Percentiles rank a stretch among this genome's conserved stretches.
phyloP scores from a whole-genome alignment of 2,329 filamentous ascomycete species.

The Exophiala sp. region DNA sequence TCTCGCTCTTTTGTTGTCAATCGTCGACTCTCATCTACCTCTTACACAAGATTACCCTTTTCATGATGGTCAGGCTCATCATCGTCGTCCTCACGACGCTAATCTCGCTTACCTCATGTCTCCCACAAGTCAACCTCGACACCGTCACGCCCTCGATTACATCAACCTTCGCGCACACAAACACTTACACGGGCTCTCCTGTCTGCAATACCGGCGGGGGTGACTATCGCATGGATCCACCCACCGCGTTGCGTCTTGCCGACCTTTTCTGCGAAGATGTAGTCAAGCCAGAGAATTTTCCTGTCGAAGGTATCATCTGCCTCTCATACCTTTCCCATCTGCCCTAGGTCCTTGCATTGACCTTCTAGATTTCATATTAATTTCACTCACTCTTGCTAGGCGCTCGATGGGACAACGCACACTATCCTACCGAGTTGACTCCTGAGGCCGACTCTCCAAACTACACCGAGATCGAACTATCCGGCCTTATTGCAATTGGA shows the following conservation, averaged over 20 bases:
- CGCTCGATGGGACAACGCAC: too few species aligned
- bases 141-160: neutral
- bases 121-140: neutral
- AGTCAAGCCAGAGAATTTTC: neutral
- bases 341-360: too few species aligned
- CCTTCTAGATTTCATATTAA: too few species aligned
- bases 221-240: slow-evolving; percentile 9
- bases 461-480: slow-evolving; percentile 12
- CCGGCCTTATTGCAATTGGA: slow-evolving; percentile 6
- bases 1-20: too few species aligned
- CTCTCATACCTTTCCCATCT: neutral
- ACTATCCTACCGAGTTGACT: slow-evolving; percentile 7
- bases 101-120: neutral
- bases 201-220: slow-evolving; percentile 6
- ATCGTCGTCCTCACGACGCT: neutral
- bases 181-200: neutral
- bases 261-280: slow-evolving; percentile 8
- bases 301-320: neutral
- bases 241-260: slow-evolving; percentile 4
- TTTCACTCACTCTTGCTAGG: too few species aligned
- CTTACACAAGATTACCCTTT: neutral
- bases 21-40: too few species aligned
- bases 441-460: neutral
- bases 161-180: neutral
- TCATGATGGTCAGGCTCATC: neutral